A percentile compares a stretch with the other conserved stretches of the same genome.
Evolutionary conservation across 1,284 basidiomycete genomes (phyloP).

Genomic region (Heterobasidion occidentale): DNA sequence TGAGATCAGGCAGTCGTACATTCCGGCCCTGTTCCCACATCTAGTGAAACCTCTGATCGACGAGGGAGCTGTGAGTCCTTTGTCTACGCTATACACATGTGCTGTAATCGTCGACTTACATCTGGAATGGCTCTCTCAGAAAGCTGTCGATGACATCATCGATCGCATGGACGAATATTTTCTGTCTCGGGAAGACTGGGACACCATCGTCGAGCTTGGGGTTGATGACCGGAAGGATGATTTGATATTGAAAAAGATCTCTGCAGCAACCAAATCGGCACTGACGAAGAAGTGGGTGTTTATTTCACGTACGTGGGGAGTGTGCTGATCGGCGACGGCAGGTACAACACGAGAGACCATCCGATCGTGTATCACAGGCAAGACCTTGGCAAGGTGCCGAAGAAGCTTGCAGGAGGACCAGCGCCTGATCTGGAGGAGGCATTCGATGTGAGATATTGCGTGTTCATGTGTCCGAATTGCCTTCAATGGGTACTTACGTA

Average conservation of each 20-base stretch:
- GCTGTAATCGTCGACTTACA: neutral
- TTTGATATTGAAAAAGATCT: slow-evolving; percentile 75
- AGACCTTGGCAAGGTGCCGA: slow-evolving; percentile 70
- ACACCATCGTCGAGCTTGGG: slow-evolving; percentile 89
- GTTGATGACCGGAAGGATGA: slow-evolving; percentile 77
- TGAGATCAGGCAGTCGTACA: slow-evolving; percentile 88
- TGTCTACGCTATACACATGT: neutral
- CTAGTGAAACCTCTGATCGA: slow-evolving; percentile 78
- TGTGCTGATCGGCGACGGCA: slow-evolving; percentile 21
- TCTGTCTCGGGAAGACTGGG: slow-evolving; percentile 92
- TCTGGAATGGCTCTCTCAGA: slow-evolving; percentile 33
- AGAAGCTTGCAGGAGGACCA: slow-evolving; percentile 67
- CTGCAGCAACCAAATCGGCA: slow-evolving; percentile 72
- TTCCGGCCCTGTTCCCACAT: slow-evolving; percentile 77
- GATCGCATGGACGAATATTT: slow-evolving; percentile 91
- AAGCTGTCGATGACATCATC: slow-evolving; percentile 78
- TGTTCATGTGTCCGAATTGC: neutral
- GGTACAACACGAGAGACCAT: slow-evolving; percentile 83
- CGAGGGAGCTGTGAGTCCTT: slow-evolving; percentile 48
- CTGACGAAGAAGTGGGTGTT: slow-evolving; percentile 77
- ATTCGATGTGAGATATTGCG: slow-evolving; percentile 42
- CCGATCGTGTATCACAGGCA: slow-evolving; percentile 88
- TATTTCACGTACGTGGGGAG: neutral
- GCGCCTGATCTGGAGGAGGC: slow-evolving; percentile 88
- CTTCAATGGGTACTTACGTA: neutral